Conservation (phyloP, 345 rosid genomes). For the Ceriops zippeliana region DNA sequence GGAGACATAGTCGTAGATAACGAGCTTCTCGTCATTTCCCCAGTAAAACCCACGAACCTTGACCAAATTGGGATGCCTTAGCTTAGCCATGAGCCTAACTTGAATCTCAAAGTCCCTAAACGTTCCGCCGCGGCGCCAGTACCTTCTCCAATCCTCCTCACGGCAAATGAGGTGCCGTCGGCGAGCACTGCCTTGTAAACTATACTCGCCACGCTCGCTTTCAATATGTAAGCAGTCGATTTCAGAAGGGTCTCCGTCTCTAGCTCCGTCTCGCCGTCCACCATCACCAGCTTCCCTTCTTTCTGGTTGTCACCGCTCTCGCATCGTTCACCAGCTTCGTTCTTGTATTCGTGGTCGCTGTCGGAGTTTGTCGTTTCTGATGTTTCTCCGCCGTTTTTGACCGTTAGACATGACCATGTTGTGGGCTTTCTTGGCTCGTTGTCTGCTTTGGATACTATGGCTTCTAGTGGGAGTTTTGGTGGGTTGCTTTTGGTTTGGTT, state of each 20-base stretch:
- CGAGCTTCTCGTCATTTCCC: slow-evolving; percentile 86
- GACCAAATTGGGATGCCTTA: slow-evolving; percentile 74
- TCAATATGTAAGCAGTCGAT: slow-evolving; percentile 78
- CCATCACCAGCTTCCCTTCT: slow-evolving; percentile 49
- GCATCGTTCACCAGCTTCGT: background rate
- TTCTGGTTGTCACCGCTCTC: slow-evolving; percentile 21
- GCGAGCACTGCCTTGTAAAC: slow-evolving; percentile 83
- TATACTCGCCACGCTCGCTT: slow-evolving; percentile 58
- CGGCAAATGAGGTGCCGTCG: slow-evolving; percentile 69
- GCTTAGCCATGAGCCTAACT: slow-evolving; percentile 54
- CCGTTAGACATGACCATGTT: slow-evolving; percentile 52
- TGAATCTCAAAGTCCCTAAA: slow-evolving; percentile 71
- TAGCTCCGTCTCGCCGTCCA: slow-evolving; percentile 67
- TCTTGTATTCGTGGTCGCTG: slow-evolving; percentile 43
- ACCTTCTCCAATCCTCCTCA: slow-evolving; percentile 79
- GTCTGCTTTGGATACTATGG: slow-evolving; percentile 21
- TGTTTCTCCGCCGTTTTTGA: slow-evolving; percentile 38
- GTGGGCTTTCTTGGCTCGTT: slow-evolving; percentile 31
- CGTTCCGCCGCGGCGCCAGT: slow-evolving; percentile 29
- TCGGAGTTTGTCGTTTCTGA: slow-evolving; percentile 55
- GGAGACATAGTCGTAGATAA: slow-evolving; percentile 65
- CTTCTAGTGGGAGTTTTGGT: slow-evolving; percentile 20
- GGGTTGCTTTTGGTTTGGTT: slow-evolving; percentile 11
- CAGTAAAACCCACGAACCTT: slow-evolving; percentile 74
- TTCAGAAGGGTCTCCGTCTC: slow-evolving; percentile 72